A percentile compares a stretch with the other conserved stretches of the same genome.
These are phyloP conservation scores for Fragilariopsis cylindrus DNA, from an alignment of 108 stramenopile species.

Conservation along the genomic window DNA sequence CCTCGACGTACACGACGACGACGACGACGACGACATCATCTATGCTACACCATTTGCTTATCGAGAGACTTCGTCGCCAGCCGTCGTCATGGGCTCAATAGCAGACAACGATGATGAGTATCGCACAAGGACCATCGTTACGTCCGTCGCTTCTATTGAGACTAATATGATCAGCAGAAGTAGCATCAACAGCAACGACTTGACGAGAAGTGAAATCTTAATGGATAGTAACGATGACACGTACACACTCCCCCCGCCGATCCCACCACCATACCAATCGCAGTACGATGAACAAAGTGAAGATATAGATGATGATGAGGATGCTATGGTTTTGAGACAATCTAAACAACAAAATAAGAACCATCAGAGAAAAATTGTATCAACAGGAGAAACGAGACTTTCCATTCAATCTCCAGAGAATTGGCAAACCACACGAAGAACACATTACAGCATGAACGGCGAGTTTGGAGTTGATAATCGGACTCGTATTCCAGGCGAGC, in stretches of 20 bases:
- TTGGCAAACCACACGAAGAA: not conserved
- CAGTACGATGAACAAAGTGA: not conserved
- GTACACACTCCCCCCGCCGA: not conserved
- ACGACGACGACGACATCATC: no score
- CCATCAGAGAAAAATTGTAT: not conserved
- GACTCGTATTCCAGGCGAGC: conserved; percentile 16
- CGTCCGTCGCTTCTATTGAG: no score
- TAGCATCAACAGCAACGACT: no score
- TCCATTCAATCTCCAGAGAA: not conserved
- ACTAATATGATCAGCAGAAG: no score
- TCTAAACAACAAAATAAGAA: not conserved
- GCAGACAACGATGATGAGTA: no score
- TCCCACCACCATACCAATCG: not conserved
- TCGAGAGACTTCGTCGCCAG: no score
- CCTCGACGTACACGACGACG: no score
- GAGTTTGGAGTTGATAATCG: conserved; percentile 25
- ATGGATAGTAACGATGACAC: no score
- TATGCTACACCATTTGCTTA: no score
- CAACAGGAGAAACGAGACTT: not conserved
- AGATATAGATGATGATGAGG: not conserved
- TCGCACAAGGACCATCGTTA: no score
- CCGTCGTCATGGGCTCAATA: no score
- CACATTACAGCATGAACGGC: not conserved
- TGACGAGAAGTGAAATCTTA: no score
- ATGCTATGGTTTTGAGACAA: conserved; percentile 1